phyloP scores from a whole-genome alignment of 2,329 filamentous ascomycete genomes.

The Trichophyton equinum region DNA sequence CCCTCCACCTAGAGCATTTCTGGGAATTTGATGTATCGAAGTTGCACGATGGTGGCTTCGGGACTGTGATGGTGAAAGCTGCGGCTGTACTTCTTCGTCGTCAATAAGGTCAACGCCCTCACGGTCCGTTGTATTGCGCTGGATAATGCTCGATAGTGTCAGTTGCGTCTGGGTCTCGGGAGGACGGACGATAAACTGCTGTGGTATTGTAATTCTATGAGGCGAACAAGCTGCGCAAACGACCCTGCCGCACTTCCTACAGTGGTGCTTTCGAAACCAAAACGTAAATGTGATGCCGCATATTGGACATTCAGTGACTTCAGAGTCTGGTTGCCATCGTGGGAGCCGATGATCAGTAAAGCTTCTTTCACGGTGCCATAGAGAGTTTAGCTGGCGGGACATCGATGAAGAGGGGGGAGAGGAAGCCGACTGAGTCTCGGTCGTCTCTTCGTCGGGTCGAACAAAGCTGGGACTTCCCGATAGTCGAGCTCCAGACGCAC shows the following conservation, averaged over 20 bases:
- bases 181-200: slow-evolving; percentile 81
- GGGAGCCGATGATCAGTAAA: slow-evolving; percentile 47
- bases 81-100: slow-evolving; percentile 19
- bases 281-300: slow-evolving; percentile 69
- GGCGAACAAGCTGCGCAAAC: slow-evolving; percentile 85
- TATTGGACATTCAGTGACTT: slow-evolving; percentile 73
- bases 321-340: slow-evolving; percentile 76
- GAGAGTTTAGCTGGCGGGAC: slow-evolving; percentile 14
- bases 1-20: slow-evolving; percentile 47
- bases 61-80: not conserved
- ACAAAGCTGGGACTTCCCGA: slow-evolving; percentile 18
- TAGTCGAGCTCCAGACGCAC: not conserved
- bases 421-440: slow-evolving; percentile 21
- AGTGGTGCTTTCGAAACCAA: slow-evolving; percentile 84
- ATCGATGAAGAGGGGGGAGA: slow-evolving; percentile 19
- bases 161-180: slow-evolving; percentile 30
- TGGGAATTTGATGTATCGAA: slow-evolving; percentile 20
- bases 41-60: not conserved
- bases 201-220: slow-evolving; percentile 85
- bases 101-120: slow-evolving; percentile 37
- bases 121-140: slow-evolving; percentile 31
- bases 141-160: slow-evolving; percentile 31
- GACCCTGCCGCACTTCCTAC: slow-evolving; percentile 88
- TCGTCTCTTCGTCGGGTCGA: slow-evolving; percentile 7
- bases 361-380: slow-evolving; percentile 18